These are phyloP conservation scores for Capsella rubella DNA, from an alignment of 441 rosid genomes.

Conservation along the genomic window DNA sequence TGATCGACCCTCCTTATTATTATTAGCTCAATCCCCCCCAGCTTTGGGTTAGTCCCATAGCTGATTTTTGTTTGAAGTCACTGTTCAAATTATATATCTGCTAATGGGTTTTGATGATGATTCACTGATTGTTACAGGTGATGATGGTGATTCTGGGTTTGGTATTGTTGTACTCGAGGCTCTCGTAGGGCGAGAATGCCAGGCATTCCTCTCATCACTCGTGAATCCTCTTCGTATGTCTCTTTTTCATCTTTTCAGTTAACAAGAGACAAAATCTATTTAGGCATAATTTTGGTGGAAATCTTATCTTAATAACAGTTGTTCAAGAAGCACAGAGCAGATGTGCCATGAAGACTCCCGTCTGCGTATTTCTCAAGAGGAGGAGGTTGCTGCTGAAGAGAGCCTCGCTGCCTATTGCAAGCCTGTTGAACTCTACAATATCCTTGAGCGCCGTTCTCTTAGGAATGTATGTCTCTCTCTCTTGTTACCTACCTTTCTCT, in stretches of 20 bases:
- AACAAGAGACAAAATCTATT: background rate
- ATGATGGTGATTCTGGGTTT: slow-evolving; percentile 48
- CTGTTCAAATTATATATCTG: no score
- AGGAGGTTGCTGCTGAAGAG: slow-evolving; percentile 92
- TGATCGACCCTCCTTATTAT: no score
- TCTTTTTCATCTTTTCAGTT: background rate
- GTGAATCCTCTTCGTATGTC: slow-evolving; percentile 80
- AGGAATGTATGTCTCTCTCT: slow-evolving; percentile 58
- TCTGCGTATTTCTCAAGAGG: slow-evolving; percentile 78
- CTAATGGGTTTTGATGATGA: no score
- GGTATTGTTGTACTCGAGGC: slow-evolving; percentile 46
- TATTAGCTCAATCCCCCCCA: no score
- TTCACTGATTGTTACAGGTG: no score
- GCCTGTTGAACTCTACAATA: slow-evolving; percentile 97
- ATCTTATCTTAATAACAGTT: slow-evolving; percentile 43
- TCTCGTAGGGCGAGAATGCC: slow-evolving; percentile 75
- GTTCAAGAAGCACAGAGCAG: slow-evolving; percentile 82
- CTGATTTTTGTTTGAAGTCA: no score
- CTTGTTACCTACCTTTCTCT: background rate
- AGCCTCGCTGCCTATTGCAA: slow-evolving; percentile 85
- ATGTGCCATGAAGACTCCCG: slow-evolving; percentile 94
- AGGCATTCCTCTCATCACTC: slow-evolving; percentile 86
- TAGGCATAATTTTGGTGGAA: background rate
- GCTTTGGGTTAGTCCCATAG: no score
- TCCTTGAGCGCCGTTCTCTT: slow-evolving; percentile 86